Base-by-base conservation (phyloP, 805 yeast species). In the Cyberlindnera misumaiensis region DNA sequence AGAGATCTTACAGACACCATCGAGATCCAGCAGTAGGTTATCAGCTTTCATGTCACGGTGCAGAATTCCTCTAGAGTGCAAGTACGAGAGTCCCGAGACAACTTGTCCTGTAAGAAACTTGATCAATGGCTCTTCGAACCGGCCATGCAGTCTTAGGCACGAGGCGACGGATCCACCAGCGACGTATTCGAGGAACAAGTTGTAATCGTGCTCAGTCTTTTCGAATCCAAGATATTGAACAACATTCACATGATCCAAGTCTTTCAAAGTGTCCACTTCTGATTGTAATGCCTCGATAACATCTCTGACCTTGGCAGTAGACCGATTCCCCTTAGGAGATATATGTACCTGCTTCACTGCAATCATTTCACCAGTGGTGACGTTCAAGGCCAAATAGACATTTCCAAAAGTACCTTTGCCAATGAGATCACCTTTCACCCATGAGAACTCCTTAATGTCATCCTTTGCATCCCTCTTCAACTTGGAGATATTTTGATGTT, bases 81-180 rank as follows among this genome's bases (percentile, higher is more conserved):
- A 65, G 52, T 90, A 93, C n/a, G 89, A 71, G 42, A 93, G 63
- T 0, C 98, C 98, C 36, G 76, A 69, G 12, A 90, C 65, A 2
- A 89, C 87, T 55, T 93, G 98, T 6, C 72, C 63, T 0, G 88
- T 85, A 38, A 93, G 61, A 56, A 74, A 84, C 46, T 75, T 68
- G 25, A 90, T 83, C 38, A 89, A 57, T 0, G 70, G 67, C 53
- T 87, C 96, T 41, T 85, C 90, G 59, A 93, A 89, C 41, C 79
- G 71, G 0, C 98, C 98, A 56, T 82, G 80, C 48, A 80, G 71
- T 49, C 89, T 70, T 49, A 93, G 70, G 50, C 95, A 74, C 9
- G 88, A 78, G 0, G 96, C 94, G 28, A 93, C 88, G 2, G 96
- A 85, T 0, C 98, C 99, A 39, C 99, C 99, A 10, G 97, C 95